Percentiles rank a stretch among this genome's conserved stretches.
Conservation (phyloP, 2,329 filamentous ascomycete species). For the Chrysoporthe cubensis region DNA sequence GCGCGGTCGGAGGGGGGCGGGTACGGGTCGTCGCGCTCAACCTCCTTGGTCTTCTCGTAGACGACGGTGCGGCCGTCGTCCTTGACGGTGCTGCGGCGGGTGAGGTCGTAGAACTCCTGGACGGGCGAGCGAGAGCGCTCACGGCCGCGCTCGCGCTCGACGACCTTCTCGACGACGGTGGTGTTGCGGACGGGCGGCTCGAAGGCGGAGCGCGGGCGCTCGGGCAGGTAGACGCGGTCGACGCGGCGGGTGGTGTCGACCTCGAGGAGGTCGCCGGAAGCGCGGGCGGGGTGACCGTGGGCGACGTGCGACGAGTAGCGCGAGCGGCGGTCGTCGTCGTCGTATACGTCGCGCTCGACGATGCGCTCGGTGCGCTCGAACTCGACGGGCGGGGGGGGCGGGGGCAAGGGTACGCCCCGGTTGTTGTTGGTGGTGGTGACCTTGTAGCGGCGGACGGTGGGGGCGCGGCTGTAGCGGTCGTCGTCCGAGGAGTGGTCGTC, state of each 20-base stretch:
- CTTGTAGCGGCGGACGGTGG: slow-evolving; percentile 58
- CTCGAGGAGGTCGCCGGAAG: slow-evolving; percentile 47
- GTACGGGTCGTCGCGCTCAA: slow-evolving; percentile 27
- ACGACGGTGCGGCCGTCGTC: slow-evolving; percentile 34
- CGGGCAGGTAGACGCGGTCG: slow-evolving; percentile 48
- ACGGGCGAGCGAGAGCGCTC: slow-evolving; percentile 31
- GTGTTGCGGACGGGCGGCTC: slow-evolving; percentile 42
- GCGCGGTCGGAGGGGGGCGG: slow-evolving; percentile 18
- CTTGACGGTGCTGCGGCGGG: slow-evolving; percentile 24
- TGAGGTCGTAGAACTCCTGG: slow-evolving; percentile 27
- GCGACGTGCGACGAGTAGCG: slow-evolving; percentile 42
- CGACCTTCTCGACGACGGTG: slow-evolving; percentile 37
- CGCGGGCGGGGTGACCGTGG: slow-evolving; percentile 36
- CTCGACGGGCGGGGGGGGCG: slow-evolving; percentile 36
- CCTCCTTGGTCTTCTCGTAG: slow-evolving; percentile 34
- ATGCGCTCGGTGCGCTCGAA: slow-evolving; percentile 44
- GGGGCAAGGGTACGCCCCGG: background rate
- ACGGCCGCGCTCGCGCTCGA: slow-evolving; percentile 35
- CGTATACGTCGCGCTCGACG: slow-evolving; percentile 35
- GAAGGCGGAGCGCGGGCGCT: slow-evolving; percentile 56
- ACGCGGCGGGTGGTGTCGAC: slow-evolving; percentile 44
- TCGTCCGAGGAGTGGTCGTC: slow-evolving; percentile 46
- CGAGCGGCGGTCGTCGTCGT: slow-evolving; percentile 52
- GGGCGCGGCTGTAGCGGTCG: slow-evolving; percentile 45
- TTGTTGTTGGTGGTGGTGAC: slow-evolving; percentile 40